Evolutionary conservation across 1,284 basidiomycete species (phyloP).

Genomic region (Tausonia pullulans): DNA sequence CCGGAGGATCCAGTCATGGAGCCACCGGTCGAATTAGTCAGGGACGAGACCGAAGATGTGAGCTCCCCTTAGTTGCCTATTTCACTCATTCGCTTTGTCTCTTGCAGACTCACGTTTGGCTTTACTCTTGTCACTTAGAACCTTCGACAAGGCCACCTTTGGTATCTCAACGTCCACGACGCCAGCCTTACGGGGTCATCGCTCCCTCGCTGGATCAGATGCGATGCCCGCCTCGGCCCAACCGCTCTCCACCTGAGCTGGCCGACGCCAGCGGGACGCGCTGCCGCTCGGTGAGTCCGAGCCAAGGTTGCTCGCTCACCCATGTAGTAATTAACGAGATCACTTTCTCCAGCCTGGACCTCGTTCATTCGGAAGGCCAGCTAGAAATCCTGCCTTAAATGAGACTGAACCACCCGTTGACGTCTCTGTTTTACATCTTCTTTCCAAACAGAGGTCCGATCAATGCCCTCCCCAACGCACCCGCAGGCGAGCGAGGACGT

Average conservation of each 20-base stretch:
- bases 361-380: neutral
- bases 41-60: no score
- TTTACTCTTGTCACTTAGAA: no score
- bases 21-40: no score
- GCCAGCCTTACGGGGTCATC: neutral
- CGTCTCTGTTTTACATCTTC: neutral
- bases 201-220: neutral
- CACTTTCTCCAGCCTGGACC: neutral
- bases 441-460: neutral
- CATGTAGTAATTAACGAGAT: no score
- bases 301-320: no score
- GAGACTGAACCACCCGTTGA: neutral
- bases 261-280: neutral
- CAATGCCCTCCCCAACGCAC: neutral
- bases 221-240: conserved; percentile 1
- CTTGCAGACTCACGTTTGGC: no score
- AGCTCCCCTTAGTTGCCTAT: no score
- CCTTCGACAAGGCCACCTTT: no score
- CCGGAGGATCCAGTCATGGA: no score
- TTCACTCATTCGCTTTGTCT: no score
- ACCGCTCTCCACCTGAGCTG: conserved; percentile 1
- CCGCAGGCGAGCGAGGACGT: neutral
- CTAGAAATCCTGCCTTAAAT: neutral
- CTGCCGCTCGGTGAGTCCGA: neutral
- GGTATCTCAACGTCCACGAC: conserved; percentile 7